Evolutionary conservation across 208 protist genomes (phyloP).

Genomic region (Leishmania turanica): DNA sequence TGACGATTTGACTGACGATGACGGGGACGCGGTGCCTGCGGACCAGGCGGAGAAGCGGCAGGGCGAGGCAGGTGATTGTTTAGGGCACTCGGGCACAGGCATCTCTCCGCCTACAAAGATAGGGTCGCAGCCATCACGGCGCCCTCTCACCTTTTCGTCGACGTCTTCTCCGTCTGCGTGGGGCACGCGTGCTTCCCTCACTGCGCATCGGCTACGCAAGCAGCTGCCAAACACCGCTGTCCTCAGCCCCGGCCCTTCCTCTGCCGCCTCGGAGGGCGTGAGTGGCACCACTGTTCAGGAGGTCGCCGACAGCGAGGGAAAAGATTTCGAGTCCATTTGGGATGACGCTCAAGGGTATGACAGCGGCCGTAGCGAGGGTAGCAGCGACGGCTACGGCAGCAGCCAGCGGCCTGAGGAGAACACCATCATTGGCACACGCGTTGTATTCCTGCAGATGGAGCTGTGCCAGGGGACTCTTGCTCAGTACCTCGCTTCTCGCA

Average conservation of each 20-base stretch:
- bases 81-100: not conserved
- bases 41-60: constrained; percentile 1
- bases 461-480: constrained; percentile 83
- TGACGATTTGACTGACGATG: constrained; percentile 1
- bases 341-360: constrained; percentile 2
- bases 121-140: not conserved
- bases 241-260: not conserved
- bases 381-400: constrained; percentile 1
- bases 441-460: constrained; percentile 90
- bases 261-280: not conserved
- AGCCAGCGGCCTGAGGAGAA: not conserved
- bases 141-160: not conserved
- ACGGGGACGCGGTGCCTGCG: constrained; percentile 8
- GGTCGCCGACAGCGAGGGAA: not conserved
- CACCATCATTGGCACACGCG: constrained; percentile 48
- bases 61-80: not conserved
- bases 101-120: not conserved
- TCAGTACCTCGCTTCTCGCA: constrained; percentile 48
- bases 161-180: not conserved
- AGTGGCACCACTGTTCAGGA: not conserved
- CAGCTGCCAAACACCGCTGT: not conserved
- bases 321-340: not conserved
- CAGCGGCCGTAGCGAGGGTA: not conserved
- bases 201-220: not conserved
- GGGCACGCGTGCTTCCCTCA: not conserved